Conservation (phyloP, 2,329 filamentous ascomycete genomes). For the Pseudofabraea citricarpa region DNA sequence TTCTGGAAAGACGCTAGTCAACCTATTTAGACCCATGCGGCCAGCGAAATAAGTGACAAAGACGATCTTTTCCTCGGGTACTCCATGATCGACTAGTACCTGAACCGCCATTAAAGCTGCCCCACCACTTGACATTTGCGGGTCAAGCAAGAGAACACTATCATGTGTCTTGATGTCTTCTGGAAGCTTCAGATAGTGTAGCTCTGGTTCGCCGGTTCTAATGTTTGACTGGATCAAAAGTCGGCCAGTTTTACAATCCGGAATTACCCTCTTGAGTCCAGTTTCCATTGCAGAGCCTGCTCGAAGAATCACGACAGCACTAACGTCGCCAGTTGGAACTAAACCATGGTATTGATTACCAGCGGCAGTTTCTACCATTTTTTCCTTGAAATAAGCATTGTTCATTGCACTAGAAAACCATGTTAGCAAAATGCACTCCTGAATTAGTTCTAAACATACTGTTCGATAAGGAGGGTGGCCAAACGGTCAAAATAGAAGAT, state of each 20-base stretch:
- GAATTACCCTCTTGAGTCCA: slow-evolving; percentile 83
- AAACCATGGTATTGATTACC: slow-evolving; percentile 69
- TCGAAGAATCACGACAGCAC: slow-evolving; percentile 82
- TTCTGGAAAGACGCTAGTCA: slow-evolving; percentile 84
- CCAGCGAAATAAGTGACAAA: slow-evolving; percentile 92
- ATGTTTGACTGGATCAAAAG: slow-evolving; percentile 87
- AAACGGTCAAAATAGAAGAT: slow-evolving; percentile 96
- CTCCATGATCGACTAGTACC: slow-evolving; percentile 91
- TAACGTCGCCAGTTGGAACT: slow-evolving; percentile 65
- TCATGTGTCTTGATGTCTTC: slow-evolving; percentile 68
- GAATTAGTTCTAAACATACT: slow-evolving; percentile 39
- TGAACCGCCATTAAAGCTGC: slow-evolving; percentile 88
- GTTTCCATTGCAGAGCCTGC: slow-evolving; percentile 87
- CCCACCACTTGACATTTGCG: slow-evolving; percentile 91
- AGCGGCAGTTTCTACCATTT: slow-evolving; percentile 65
- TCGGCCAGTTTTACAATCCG: slow-evolving; percentile 85
- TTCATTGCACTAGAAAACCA: slow-evolving; percentile 59
- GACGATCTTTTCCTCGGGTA: slow-evolving; percentile 77
- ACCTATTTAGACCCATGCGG: slow-evolving; percentile 73
- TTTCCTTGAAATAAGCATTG: slow-evolving; percentile 64
- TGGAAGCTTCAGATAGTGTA: slow-evolving; percentile 83
- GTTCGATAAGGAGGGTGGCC: slow-evolving; percentile 77
- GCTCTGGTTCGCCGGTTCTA: slow-evolving; percentile 81
- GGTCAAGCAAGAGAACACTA: slow-evolving; percentile 81
- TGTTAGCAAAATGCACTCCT: slow-evolving; percentile 2